Conservation (phyloP, 129 eudicot genomes). For the Tagetes erecta region DNA sequence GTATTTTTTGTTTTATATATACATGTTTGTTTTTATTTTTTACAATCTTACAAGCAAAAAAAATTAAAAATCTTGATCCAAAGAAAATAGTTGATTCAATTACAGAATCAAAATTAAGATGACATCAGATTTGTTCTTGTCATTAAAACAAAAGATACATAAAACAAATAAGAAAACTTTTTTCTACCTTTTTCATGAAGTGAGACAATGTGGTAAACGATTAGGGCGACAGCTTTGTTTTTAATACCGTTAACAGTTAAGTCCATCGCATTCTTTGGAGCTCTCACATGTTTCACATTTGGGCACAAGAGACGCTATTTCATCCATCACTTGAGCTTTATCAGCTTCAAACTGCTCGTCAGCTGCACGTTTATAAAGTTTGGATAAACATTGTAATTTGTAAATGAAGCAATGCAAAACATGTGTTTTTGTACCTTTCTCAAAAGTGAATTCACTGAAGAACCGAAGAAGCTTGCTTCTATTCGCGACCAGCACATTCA, state of each 20-base stretch:
- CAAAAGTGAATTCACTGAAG: conserved; percentile 44
- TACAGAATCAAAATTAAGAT: conserved; percentile 12
- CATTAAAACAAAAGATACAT: conserved; percentile 7
- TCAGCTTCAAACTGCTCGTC: conserved; percentile 64
- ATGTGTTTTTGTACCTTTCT: conserved; percentile 44
- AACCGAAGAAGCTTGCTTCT: conserved; percentile 61
- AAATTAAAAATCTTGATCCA: conserved; percentile 12
- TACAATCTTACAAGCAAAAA: conserved; percentile 6
- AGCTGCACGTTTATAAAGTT: conserved; percentile 29
- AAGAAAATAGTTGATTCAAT: neutral
- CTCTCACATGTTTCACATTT: conserved; percentile 33
- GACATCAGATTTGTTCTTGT: conserved; percentile 23
- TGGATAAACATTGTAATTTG: neutral
- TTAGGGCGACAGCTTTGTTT: conserved; percentile 14
- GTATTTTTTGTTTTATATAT: conserved; percentile 23
- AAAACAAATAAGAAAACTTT: neutral
- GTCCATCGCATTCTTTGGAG: conserved; percentile 34
- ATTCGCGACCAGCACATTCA: conserved; percentile 53
- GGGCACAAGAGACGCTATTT: conserved; percentile 53
- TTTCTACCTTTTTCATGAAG: conserved; percentile 12
- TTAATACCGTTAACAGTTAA: conserved; percentile 27
- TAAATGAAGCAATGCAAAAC: neutral
- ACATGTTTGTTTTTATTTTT: conserved; percentile 22
- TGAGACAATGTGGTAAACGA: conserved; percentile 5
- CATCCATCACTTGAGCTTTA: conserved; percentile 56